Evolutionary conservation across 441 rosid genomes (phyloP).

Genomic region (Biscutella laevigata): DNA sequence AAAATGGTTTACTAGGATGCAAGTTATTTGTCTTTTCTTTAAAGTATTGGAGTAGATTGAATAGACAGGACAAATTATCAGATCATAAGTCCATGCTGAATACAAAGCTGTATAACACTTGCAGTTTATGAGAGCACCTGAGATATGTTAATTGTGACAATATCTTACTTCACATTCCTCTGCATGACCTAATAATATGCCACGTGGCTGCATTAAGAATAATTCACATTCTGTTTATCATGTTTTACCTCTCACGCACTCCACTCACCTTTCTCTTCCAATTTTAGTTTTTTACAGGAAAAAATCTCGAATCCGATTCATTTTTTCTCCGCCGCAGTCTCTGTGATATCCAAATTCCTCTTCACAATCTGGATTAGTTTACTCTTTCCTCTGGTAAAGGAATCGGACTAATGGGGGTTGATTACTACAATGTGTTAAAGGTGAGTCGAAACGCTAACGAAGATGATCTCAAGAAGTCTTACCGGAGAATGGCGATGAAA

Average conservation of each 20-base stretch:
- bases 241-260: constrained; percentile 25
- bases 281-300: not conserved
- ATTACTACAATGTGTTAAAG: constrained; percentile 66
- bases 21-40: not conserved
- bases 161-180: not conserved
- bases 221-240: constrained; percentile 2
- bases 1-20: not conserved
- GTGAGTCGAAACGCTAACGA: constrained; percentile 48
- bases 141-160: not conserved
- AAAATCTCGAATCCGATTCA: not conserved
- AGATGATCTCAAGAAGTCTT: constrained; percentile 64
- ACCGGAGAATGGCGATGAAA: constrained; percentile 49
- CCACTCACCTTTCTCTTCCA: constrained; percentile 15
- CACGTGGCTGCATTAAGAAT: constrained; percentile 15
- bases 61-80: not conserved
- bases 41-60: not conserved
- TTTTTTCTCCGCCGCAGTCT: not conserved
- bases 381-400: no score
- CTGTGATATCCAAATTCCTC: not conserved
- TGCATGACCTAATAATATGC: not conserved
- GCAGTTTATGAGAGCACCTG: not conserved
- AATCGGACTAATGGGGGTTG: constrained; percentile 82
- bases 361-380: constrained; percentile 4
- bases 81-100: not conserved
- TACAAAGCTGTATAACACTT: not conserved